A percentile compares a stretch with the other conserved stretches of the same genome.
Conservation (phyloP, 257 asterid genomes). For the Prunella vulgaris region DNA sequence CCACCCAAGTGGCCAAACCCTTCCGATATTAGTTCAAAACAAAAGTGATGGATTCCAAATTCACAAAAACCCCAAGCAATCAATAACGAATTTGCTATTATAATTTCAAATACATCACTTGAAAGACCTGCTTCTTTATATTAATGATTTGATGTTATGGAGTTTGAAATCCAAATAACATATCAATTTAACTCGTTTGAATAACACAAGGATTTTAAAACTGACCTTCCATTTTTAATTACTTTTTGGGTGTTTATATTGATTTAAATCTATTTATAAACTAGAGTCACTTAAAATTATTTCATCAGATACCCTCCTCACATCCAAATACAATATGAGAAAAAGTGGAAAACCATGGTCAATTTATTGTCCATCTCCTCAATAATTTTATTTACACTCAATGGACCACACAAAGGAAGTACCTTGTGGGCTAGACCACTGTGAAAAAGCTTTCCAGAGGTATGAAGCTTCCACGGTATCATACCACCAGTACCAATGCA, state of each 20-base stretch:
- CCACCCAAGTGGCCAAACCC: not conserved
- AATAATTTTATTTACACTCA: not conserved
- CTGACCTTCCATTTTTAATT: not conserved
- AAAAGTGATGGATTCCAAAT: not conserved
- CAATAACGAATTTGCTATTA: not conserved
- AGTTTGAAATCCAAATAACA: not conserved
- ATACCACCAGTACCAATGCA: conserved; percentile 98
- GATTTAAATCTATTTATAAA: not conserved
- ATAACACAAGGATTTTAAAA: not conserved
- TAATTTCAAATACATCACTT: not conserved
- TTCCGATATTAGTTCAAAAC: not conserved
- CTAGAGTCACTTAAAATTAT: not conserved
- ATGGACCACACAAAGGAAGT: not conserved
- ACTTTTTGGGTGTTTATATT: not conserved
- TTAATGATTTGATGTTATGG: not conserved
- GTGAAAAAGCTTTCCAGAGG: conserved; percentile 88
- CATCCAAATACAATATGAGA: not conserved
- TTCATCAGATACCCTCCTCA: not conserved
- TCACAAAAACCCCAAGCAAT: not conserved
- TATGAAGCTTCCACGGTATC: conserved; percentile 92
- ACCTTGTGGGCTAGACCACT: conserved; percentile 97
- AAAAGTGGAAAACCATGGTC: not conserved
- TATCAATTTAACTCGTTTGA: not conserved
- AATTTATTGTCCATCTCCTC: not conserved
- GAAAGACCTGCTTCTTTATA: not conserved